Percentiles rank a stretch among this genome's conserved stretches.
Evolutionary conservation across 768 basidiomycete genomes (phyloP).

Genomic region (Lepiota venenata): DNA sequence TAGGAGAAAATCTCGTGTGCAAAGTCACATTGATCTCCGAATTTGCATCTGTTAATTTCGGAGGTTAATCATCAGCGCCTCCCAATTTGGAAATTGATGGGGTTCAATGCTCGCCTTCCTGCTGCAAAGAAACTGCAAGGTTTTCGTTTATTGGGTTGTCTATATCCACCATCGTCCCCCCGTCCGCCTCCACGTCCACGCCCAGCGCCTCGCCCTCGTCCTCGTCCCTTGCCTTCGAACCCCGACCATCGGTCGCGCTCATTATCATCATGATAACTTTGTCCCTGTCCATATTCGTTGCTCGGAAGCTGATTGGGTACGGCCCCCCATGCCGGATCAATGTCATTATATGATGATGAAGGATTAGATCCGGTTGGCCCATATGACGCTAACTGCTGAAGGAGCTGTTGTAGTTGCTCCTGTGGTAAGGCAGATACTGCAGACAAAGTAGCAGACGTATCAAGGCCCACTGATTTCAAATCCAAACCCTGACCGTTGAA

Average conservation of each 20-base stretch:
- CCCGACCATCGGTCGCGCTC: slow-evolving; percentile 43
- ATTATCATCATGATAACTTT: slow-evolving; percentile 44
- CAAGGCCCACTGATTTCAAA: slow-evolving; percentile 38
- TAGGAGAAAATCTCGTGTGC: slow-evolving; percentile 52
- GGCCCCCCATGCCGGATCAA: slow-evolving; percentile 36
- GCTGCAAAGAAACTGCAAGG: slow-evolving; percentile 87
- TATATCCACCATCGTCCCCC: slow-evolving; percentile 60
- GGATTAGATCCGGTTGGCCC: slow-evolving; percentile 19
- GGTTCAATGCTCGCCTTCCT: slow-evolving; percentile 85
- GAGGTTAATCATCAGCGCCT: slow-evolving; percentile 36
- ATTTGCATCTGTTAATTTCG: slow-evolving; percentile 77
- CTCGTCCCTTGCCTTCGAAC: slow-evolving; percentile 40
- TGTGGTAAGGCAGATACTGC: slow-evolving; percentile 44
- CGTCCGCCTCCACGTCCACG: slow-evolving; percentile 46
- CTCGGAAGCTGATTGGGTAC: slow-evolving; percentile 32
- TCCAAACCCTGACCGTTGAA: slow-evolving; percentile 28
- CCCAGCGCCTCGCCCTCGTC: slow-evolving; percentile 50
- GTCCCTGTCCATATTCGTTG: slow-evolving; percentile 52
- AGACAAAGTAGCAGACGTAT: slow-evolving; percentile 41
- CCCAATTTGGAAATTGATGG: slow-evolving; percentile 33
- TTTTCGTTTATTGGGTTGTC: slow-evolving; percentile 74
- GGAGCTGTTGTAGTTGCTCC: slow-evolving; percentile 63
- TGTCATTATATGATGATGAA: slow-evolving; percentile 26
- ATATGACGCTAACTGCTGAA: slow-evolving; percentile 38
- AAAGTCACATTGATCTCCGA: slow-evolving; percentile 86